Conservation (phyloP, 345 rosid species). For the Xanthoceras sorbifolium region DNA sequence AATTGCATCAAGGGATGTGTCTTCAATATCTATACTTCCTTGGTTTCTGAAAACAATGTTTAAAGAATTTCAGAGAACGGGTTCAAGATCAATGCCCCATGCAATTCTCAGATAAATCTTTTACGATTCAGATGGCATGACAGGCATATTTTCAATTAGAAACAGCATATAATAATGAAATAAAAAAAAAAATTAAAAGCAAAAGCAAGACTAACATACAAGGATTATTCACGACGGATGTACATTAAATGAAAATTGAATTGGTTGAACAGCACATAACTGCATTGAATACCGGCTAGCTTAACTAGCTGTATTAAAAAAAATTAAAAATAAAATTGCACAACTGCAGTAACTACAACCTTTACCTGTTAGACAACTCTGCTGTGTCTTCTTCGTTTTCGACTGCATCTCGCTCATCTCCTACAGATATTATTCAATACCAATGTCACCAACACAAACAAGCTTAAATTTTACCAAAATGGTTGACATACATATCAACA, state of each 20-base stretch:
- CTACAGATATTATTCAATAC: conserved; percentile 23
- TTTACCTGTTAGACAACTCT: conserved; percentile 42
- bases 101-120: not conserved
- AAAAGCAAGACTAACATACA: not conserved
- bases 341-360: not conserved
- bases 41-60: conserved; percentile 39
- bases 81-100: not conserved
- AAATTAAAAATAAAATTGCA: too few relatives aligned
- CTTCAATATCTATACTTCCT: conserved; percentile 41
- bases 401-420: conserved; percentile 26
- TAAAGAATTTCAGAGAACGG: not conserved
- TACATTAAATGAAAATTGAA: too few relatives aligned
- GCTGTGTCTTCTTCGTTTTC: conserved; percentile 32
- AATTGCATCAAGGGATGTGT: conserved; percentile 49
- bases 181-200: not conserved
- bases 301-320: not conserved
- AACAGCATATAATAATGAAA: not conserved
- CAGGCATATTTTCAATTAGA: not conserved
- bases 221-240: not conserved
- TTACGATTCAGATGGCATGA: not conserved
- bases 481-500: too few relatives aligned
- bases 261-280: too few relatives aligned
- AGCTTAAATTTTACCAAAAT: not conserved
- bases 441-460: not conserved
- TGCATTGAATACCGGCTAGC: too few relatives aligned